Conservation (phyloP, 371 early-diverging fungal species). For the Lichtheimia hyalospora region DNA sequence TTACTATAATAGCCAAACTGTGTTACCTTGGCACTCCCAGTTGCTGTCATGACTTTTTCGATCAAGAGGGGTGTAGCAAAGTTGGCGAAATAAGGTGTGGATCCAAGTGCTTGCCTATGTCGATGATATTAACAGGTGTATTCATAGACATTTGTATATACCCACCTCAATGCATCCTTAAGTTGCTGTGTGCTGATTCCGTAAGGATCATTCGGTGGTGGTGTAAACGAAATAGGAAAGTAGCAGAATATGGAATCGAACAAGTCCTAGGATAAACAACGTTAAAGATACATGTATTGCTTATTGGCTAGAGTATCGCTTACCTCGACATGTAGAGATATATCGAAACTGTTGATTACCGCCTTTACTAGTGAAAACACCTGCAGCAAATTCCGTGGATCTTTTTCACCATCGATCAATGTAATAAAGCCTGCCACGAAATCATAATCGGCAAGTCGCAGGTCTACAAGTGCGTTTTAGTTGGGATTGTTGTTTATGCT, state of each 20-base stretch:
- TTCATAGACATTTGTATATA: neutral
- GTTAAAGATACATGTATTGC: neutral
- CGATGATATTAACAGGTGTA: conserved; percentile 43
- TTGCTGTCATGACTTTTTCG: conserved; percentile 85
- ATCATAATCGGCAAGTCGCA: conserved; percentile 43
- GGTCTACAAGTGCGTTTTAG: conserved; percentile 13
- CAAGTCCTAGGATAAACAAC: conserved; percentile 55
- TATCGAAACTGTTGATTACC: conserved; percentile 73
- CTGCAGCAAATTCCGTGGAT: conserved; percentile 89
- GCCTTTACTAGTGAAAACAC: conserved; percentile 73
- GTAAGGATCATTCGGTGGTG: conserved; percentile 91
- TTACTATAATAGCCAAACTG: neutral
- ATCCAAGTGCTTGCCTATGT: conserved; percentile 61
- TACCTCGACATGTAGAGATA: conserved; percentile 74
- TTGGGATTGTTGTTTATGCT: neutral
- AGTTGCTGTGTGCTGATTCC: conserved; percentile 92
- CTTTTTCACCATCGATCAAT: conserved; percentile 96
- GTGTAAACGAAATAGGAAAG: conserved; percentile 97
- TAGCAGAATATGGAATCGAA: conserved; percentile 97
- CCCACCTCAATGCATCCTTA: conserved; percentile 61
- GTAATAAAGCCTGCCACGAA: conserved; percentile 85
- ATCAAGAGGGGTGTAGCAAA: conserved; percentile 82
- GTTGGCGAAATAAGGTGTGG: conserved; percentile 73
- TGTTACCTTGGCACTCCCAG: conserved; percentile 82
- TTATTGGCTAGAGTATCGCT: neutral